Evolutionary conservation across 2,329 filamentous ascomycete species (phyloP).

Genomic region (Ophiocordyceps robertsii): DNA sequence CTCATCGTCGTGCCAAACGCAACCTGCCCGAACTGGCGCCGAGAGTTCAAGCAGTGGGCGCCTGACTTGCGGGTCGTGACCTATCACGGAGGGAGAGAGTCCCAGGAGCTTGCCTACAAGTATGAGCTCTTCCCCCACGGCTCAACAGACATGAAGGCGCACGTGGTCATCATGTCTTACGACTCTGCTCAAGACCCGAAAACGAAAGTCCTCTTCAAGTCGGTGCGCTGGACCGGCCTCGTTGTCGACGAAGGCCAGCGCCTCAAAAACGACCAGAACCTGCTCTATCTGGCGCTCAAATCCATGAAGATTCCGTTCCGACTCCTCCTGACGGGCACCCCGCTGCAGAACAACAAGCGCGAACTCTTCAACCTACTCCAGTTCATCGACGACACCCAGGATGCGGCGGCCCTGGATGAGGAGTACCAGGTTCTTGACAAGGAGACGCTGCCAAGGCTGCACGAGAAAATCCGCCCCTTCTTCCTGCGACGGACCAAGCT

Average conservation of each 20-base stretch:
- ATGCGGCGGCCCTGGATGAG: constrained; percentile 61
- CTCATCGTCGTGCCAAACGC: constrained; percentile 88
- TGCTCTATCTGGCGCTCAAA: constrained; percentile 63
- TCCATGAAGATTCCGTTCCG: constrained; percentile 70
- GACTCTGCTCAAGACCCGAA: constrained; percentile 70
- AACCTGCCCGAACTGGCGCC: constrained; percentile 93
- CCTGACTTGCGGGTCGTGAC: constrained; percentile 79
- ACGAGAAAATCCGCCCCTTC: constrained; percentile 66
- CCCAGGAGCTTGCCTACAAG: constrained; percentile 64
- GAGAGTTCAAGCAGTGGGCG: constrained; percentile 90
- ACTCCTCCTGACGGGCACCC: constrained; percentile 79
- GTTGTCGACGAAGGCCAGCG: constrained; percentile 93
- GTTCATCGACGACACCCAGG: constrained; percentile 62
- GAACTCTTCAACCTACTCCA: constrained; percentile 96
- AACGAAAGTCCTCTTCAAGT: constrained; percentile 50
- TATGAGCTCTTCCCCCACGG: constrained; percentile 72
- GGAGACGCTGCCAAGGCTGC: constrained; percentile 68
- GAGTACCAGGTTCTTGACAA: constrained; percentile 68
- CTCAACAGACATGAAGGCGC: constrained; percentile 60
- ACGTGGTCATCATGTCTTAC: constrained; percentile 91
- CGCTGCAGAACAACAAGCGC: constrained; percentile 86
- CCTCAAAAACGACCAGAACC: constrained; percentile 81
- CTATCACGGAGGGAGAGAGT: constrained; percentile 67
- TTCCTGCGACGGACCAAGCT: constrained; percentile 70
- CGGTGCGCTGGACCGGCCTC: constrained; percentile 71